Conservation (phyloP, 805 yeast species). For the Candida orba region DNA sequence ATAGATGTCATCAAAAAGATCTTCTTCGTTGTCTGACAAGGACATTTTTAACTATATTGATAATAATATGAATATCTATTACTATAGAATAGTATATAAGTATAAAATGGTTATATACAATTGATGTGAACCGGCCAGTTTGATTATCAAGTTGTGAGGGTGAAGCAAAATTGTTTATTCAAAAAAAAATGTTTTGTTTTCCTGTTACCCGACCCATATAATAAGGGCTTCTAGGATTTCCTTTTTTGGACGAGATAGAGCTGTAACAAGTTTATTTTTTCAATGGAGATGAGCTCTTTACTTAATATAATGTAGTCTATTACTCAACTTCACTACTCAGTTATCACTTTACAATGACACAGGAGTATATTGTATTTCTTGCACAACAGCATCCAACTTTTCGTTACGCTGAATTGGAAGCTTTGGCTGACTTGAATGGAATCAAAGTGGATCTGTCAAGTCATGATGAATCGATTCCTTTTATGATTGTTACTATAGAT, state of each 20-base stretch:
- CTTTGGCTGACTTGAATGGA: slow-evolving; percentile 62
- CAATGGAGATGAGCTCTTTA: slow-evolving; percentile 1
- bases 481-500: slow-evolving; percentile 57
- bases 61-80: slow-evolving; percentile 1
- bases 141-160: no score
- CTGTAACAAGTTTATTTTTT: background rate
- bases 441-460: slow-evolving; percentile 50
- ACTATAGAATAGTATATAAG: slow-evolving; percentile 3
- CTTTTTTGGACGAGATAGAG: background rate
- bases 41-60: slow-evolving; percentile 31
- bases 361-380: slow-evolving; percentile 66
- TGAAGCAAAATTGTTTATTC: no score
- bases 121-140: no score
- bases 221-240: background rate
- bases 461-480: slow-evolving; percentile 60
- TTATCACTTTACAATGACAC: slow-evolving; percentile 28
- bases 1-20: slow-evolving; percentile 88
- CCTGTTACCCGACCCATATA: no score
- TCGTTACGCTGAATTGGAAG: slow-evolving; percentile 74
- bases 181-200: no score
- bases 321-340: background rate
- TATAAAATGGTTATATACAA: background rate
- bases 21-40: slow-evolving; percentile 84
- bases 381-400: slow-evolving; percentile 82
- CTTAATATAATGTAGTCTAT: background rate